Conservation (phyloP, 306 rosid species). For the Rosa chinensis region DNA sequence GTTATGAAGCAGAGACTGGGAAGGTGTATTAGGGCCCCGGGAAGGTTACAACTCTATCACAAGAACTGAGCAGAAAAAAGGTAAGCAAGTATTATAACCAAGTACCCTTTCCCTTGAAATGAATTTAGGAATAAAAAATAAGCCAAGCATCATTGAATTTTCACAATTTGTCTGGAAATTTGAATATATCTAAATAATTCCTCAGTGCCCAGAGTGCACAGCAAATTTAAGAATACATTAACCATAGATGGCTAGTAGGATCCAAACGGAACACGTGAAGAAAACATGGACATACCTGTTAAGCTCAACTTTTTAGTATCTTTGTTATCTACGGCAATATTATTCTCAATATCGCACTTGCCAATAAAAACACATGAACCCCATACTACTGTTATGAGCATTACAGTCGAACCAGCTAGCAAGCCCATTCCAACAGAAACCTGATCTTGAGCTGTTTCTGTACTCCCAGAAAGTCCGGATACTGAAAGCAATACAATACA, state of each 20-base stretch:
- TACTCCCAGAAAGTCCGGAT: slow-evolving; percentile 62
- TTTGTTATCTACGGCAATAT: slow-evolving; percentile 28
- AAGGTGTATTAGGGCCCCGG: not conserved
- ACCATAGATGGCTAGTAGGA: not conserved
- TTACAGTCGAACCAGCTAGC: slow-evolving; percentile 72
- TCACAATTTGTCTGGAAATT: not conserved
- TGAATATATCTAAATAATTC: not conserved
- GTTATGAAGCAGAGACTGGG: not conserved
- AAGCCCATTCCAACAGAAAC: slow-evolving; percentile 79
- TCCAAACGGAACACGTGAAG: not conserved
- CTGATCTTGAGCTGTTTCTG: slow-evolving; percentile 60
- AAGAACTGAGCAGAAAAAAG: not conserved
- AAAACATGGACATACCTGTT: slow-evolving; percentile 30
- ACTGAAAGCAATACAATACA: slow-evolving; percentile 34
- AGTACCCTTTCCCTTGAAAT: not conserved
- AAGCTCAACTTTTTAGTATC: slow-evolving; percentile 49
- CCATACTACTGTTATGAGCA: slow-evolving; percentile 66
- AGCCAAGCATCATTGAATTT: not conserved
- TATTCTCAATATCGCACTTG: slow-evolving; percentile 45
- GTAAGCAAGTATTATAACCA: not conserved
- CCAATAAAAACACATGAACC: slow-evolving; percentile 66
- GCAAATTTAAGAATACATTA: not conserved
- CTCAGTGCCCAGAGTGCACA: not conserved
- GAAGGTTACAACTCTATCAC: not conserved
- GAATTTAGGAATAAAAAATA: not conserved